Conservation (phyloP, 2,329 filamentous ascomycete species). For the Mycosphaerella arachidis region DNA sequence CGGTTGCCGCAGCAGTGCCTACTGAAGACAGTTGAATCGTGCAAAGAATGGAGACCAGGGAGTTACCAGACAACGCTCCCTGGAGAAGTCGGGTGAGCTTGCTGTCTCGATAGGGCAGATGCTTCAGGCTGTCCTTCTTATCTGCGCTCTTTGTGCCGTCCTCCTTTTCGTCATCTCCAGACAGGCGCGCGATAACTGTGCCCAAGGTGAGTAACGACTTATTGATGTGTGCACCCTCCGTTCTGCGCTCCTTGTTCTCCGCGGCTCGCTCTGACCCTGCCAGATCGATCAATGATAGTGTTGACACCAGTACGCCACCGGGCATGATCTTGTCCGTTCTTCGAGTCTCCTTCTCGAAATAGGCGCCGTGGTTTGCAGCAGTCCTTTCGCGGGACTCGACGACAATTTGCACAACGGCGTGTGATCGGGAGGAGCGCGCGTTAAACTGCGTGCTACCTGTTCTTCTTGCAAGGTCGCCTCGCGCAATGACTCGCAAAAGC, state of each 20-base stretch:
- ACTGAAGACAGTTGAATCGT: constrained; percentile 86
- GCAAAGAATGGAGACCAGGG: constrained; percentile 93
- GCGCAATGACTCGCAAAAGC: constrained; percentile 85
- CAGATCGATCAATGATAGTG: constrained; percentile 89
- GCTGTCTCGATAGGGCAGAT: constrained; percentile 94
- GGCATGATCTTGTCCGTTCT: constrained; percentile 60
- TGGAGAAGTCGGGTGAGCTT: constrained; percentile 92
- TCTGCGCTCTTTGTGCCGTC: constrained; percentile 42
- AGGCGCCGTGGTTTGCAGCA: constrained; percentile 30
- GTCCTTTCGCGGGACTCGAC: constrained; percentile 91
- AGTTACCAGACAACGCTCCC: constrained; percentile 86
- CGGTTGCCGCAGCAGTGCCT: constrained; percentile 61
- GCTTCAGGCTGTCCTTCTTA: constrained; percentile 66
- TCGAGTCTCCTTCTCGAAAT: constrained; percentile 56
- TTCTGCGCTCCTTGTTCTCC: constrained; percentile 87
- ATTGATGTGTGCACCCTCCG: constrained; percentile 97
- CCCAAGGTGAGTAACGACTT: constrained; percentile 93
- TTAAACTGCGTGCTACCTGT: constrained; percentile 98
- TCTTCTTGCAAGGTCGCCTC: constrained; percentile 83
- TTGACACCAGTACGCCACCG: constrained; percentile 91
- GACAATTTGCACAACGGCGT: constrained; percentile 97
- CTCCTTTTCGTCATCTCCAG: constrained; percentile 83
- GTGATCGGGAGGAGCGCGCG: constrained; percentile 90
- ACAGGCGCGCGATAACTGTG: constrained; percentile 90
- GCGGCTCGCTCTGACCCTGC: constrained; percentile 95